A percentile compares a stretch with the other conserved stretches of the same genome.
phyloP scores from a whole-genome alignment of 1,139 yeast species.

The Suhomyces guaymorum region DNA sequence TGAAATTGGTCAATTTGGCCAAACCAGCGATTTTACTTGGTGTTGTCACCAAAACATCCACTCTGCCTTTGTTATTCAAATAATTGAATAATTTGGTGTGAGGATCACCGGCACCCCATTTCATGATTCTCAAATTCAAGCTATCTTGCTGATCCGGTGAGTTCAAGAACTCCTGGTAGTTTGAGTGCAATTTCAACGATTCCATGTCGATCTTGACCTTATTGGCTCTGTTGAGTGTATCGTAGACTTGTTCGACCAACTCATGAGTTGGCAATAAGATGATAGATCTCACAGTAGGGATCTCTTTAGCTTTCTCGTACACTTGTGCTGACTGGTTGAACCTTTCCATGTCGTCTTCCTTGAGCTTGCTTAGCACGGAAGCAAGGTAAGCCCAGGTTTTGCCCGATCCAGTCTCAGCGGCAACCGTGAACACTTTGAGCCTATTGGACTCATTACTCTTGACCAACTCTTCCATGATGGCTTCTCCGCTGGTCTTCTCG shows the following conservation, averaged over 20 bases:
- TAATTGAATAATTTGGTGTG: constrained; percentile 52
- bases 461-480: constrained; percentile 30
- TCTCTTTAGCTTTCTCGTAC: constrained; percentile 30
- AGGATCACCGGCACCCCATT: constrained; percentile 58
- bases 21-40: constrained; percentile 66
- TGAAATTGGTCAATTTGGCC: constrained; percentile 43
- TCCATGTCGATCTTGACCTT: constrained; percentile 24
- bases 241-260: constrained; percentile 75
- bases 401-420: constrained; percentile 97
- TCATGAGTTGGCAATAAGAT: constrained; percentile 88
- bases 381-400: constrained; percentile 90
- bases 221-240: constrained; percentile 48
- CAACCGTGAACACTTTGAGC: constrained; percentile 70
- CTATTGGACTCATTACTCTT: constrained; percentile 35
- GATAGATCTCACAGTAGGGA: constrained; percentile 61
- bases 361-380: constrained; percentile 68
- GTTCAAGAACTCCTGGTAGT: constrained; percentile 26
- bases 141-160: constrained; percentile 26
- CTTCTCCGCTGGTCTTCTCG: constrained; percentile 20
- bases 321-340: constrained; percentile 29
- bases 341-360: constrained; percentile 48
- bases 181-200: constrained; percentile 19
- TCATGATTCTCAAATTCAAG: constrained; percentile 49
- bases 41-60: constrained; percentile 82
- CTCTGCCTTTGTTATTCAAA: constrained; percentile 45